Evolutionary conservation across 2,329 filamentous ascomycete genomes (phyloP).

Genomic region (Diaporthe citrichinensis): DNA sequence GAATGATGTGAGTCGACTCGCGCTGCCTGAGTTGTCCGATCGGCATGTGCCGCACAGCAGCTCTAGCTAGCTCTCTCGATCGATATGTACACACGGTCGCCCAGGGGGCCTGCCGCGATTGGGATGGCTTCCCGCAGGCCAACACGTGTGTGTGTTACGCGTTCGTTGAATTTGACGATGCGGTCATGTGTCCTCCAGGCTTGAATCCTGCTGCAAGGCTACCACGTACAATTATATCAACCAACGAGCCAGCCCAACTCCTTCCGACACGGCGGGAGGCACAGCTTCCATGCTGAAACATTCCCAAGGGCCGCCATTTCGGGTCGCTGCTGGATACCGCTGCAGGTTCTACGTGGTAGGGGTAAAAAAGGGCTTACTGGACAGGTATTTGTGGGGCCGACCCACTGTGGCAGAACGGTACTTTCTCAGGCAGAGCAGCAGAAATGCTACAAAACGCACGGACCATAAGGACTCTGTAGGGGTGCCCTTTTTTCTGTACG

Average conservation of each 20-base stretch:
- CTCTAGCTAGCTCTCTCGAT: background rate
- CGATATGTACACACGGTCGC: background rate
- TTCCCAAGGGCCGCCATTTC: conserved; percentile 1
- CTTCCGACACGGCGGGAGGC: conserved; percentile 4
- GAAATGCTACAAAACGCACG: too few species aligned
- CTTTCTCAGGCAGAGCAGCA: too few species aligned
- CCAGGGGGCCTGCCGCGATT: background rate
- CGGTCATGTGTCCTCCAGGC: background rate
- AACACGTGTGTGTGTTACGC: background rate
- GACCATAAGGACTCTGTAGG: too few species aligned
- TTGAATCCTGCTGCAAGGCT: conserved; percentile 18
- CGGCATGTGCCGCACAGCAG: background rate
- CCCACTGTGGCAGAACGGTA: too few species aligned
- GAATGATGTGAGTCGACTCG: conserved; percentile 26
- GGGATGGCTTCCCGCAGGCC: background rate
- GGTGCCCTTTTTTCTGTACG: too few species aligned
- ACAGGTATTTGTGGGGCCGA: too few species aligned
- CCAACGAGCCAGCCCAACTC: background rate
- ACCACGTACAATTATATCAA: background rate
- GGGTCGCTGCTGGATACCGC: conserved; percentile 6
- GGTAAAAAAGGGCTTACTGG: too few species aligned
- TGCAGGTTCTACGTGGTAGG: too few species aligned
- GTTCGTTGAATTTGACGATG: background rate
- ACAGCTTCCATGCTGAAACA: conserved; percentile 26
- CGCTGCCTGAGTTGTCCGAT: too few species aligned